These are phyloP conservation scores for Ramaria rubella DNA, from an alignment of 768 basidiomycete species.

Conservation along the genomic window DNA sequence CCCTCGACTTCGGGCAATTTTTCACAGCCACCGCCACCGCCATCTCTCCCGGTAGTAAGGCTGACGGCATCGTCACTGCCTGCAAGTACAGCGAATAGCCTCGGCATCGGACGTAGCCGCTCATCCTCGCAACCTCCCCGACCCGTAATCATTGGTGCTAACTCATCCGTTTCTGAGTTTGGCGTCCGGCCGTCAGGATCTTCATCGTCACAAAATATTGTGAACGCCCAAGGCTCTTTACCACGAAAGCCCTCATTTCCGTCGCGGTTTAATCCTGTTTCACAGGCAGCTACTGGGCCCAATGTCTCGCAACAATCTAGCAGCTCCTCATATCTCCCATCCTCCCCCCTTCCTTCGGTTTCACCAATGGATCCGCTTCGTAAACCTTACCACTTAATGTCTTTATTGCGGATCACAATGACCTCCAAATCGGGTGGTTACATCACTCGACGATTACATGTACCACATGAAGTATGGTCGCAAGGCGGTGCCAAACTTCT, in stretches of 20 bases:
- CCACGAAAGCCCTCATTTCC: conserved; percentile 58
- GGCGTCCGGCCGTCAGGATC: conserved; percentile 3
- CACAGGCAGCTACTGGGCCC: conserved; percentile 36
- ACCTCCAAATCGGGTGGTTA: conserved; percentile 77
- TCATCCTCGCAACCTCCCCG: conserved; percentile 76
- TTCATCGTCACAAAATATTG: neutral
- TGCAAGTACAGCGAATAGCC: conserved; percentile 30
- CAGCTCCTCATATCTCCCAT: conserved; percentile 34
- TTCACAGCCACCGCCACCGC: neutral
- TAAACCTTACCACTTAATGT: conserved; percentile 90
- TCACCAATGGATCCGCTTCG: conserved; percentile 68
- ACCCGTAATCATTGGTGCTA: conserved; percentile 51
- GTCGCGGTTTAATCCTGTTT: conserved; percentile 42
- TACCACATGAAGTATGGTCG: conserved; percentile 87
- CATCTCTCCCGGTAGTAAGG: conserved; percentile 9
- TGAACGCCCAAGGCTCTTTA: conserved; percentile 17
- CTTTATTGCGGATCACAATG: conserved; percentile 72
- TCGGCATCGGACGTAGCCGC: conserved; percentile 44
- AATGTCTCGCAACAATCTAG: conserved; percentile 44
- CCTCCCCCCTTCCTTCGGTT: conserved; percentile 68
- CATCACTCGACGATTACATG: conserved; percentile 77
- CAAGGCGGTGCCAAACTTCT: conserved; percentile 81
- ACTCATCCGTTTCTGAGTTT: conserved; percentile 37
- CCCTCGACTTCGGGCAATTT: conserved; percentile 20
- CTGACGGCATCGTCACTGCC: conserved; percentile 35